Conservation (phyloP, 1,284 basidiomycete species). For the Neolentinus lepideus region DNA sequence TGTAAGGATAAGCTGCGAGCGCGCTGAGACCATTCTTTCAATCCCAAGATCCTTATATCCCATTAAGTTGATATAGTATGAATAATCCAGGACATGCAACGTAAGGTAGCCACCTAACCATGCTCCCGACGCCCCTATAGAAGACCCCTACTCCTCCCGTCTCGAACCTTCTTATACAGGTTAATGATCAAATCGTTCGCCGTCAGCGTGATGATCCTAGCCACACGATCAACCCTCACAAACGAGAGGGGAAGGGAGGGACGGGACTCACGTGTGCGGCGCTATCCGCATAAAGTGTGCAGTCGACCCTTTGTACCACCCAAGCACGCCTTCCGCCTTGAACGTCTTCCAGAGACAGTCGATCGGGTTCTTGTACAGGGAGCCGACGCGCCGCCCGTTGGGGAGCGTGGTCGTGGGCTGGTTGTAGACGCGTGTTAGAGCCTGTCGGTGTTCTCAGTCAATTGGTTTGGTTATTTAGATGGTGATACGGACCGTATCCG, state of each 20-base stretch:
- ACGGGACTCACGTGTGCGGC: slow-evolving; percentile 71
- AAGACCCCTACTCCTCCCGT: background rate
- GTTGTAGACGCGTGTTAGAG: slow-evolving; percentile 94
- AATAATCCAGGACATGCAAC: too few species aligned
- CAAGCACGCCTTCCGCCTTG: slow-evolving; percentile 82
- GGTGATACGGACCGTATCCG: slow-evolving; percentile 64
- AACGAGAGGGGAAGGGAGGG: background rate
- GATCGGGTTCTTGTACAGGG: slow-evolving; percentile 86
- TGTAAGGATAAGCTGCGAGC: too few species aligned
- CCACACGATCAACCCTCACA: slow-evolving; percentile 1
- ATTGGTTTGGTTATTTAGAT: slow-evolving; percentile 14
- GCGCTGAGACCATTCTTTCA: too few species aligned
- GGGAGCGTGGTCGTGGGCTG: slow-evolving; percentile 76
- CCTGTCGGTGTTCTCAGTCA: slow-evolving; percentile 32
- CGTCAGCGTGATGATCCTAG: slow-evolving; percentile 78
- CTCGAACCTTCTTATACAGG: slow-evolving; percentile 48
- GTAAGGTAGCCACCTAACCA: too few species aligned
- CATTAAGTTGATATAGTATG: too few species aligned
- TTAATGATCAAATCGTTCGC: slow-evolving; percentile 80
- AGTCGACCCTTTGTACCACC: slow-evolving; percentile 92
- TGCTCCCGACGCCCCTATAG: too few species aligned
- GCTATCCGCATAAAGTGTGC: slow-evolving; percentile 91
- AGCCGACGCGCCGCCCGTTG: slow-evolving; percentile 69
- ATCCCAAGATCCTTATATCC: too few species aligned
- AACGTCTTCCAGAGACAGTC: slow-evolving; percentile 97